phyloP scores from a whole-genome alignment of 495 filamentous ascomycete species.

The Tuber indicum region DNA sequence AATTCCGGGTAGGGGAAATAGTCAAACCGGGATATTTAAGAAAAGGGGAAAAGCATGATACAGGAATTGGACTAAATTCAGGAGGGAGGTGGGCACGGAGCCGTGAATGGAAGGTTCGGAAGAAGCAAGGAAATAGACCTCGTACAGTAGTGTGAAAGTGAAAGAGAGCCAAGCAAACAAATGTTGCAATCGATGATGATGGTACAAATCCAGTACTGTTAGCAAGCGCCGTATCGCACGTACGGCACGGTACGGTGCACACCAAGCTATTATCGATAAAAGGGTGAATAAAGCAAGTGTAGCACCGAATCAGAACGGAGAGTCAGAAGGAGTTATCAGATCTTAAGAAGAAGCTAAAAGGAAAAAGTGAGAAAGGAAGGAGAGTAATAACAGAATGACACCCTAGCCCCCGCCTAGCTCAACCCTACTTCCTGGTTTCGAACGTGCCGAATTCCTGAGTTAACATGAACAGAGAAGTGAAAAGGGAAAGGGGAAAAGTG shows the following conservation, averaged over 20 bases:
- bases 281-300: not conserved
- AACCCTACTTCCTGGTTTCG: not conserved
- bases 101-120: not conserved
- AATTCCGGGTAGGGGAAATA: not conserved
- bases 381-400: slow-evolving; percentile 10
- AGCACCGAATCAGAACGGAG: not conserved
- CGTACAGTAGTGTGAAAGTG: not conserved
- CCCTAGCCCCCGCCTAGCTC: slow-evolving; percentile 4
- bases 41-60: not conserved
- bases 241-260: not conserved
- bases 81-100: not conserved
- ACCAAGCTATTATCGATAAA: not conserved
- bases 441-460: not conserved
- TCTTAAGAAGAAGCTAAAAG: not conserved
- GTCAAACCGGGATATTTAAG: not conserved
- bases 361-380: not conserved
- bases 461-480: slow-evolving; percentile 9
- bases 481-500: slow-evolving; percentile 4
- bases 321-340: not conserved
- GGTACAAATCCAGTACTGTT: not conserved
- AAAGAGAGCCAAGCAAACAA: not conserved
- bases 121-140: not conserved
- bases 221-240: not conserved
- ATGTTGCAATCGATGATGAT: not conserved
- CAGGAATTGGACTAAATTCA: not conserved